A percentile compares a stretch with the other conserved stretches of the same genome.
Evolutionary conservation across 2,329 filamentous ascomycete genomes (phyloP).

Genomic region (Magnaporthales sp.): DNA sequence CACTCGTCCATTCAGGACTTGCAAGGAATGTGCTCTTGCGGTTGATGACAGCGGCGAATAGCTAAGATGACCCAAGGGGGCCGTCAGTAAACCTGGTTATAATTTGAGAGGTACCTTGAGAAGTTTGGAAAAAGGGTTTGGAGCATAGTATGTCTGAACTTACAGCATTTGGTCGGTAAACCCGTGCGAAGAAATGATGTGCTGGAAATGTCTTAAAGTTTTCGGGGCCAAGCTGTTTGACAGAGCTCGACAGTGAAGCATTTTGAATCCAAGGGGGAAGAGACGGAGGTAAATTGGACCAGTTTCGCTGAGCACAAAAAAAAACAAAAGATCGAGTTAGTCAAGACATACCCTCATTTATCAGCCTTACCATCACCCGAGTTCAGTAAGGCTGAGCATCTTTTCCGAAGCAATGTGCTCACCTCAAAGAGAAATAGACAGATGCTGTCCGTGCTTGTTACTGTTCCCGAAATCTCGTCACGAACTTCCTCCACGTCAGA

Average conservation of each 20-base stretch:
- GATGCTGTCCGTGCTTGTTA: slow-evolving; percentile 25
- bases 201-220: slow-evolving; percentile 42
- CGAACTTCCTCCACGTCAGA: slow-evolving; percentile 20
- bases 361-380: neutral
- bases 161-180: slow-evolving; percentile 45
- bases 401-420: slow-evolving; percentile 10
- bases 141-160: slow-evolving; percentile 20
- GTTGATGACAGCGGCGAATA: slow-evolving; percentile 38
- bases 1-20: slow-evolving; percentile 38
- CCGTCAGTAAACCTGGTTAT: neutral
- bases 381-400: neutral
- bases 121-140: neutral
- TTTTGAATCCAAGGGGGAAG: slow-evolving; percentile 28
- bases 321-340: neutral
- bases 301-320: slow-evolving; percentile 19
- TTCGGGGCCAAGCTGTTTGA: slow-evolving; percentile 34
- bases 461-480: slow-evolving; percentile 13
- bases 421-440: slow-evolving; percentile 48
- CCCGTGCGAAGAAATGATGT: slow-evolving; percentile 48
- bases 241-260: slow-evolving; percentile 22
- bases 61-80: slow-evolving; percentile 19
- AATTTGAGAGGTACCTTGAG: too few relatives aligned
- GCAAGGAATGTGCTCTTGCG: slow-evolving; percentile 42
- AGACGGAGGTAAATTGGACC: slow-evolving; percentile 23
- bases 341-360: neutral